These are phyloP conservation scores for Leccinum rimulosum DNA, from an alignment of 768 basidiomycete genomes.

Conservation along the genomic window DNA sequence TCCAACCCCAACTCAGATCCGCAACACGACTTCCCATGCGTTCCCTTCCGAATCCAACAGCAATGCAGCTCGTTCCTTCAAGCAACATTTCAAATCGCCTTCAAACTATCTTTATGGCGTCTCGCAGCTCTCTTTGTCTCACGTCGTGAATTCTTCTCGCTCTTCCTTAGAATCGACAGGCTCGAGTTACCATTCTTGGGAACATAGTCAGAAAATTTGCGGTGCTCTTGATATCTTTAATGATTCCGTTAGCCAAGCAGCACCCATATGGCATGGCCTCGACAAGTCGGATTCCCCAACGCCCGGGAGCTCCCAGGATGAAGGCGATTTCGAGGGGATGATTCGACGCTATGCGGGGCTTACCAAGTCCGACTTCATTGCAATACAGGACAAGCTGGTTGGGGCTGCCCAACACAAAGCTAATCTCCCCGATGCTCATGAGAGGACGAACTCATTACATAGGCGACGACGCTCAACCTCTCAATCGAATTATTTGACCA, in stretches of 20 bases:
- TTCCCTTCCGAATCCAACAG: slow-evolving; percentile 36
- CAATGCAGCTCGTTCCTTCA: slow-evolving; percentile 51
- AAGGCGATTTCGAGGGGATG: slow-evolving; percentile 62
- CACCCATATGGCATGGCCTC: slow-evolving; percentile 66
- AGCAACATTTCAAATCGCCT: slow-evolving; percentile 44
- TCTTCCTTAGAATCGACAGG: slow-evolving; percentile 79
- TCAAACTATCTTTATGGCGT: slow-evolving; percentile 52
- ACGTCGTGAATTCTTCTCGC: slow-evolving; percentile 70
- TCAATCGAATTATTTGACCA: slow-evolving; percentile 71
- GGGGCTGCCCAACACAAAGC: slow-evolving; percentile 57
- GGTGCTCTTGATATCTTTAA: slow-evolving; percentile 52
- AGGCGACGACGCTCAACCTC: slow-evolving; percentile 78
- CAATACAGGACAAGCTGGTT: slow-evolving; percentile 78
- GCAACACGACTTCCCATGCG: slow-evolving; percentile 49
- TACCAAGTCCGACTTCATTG: slow-evolving; percentile 63
- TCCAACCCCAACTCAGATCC: slow-evolving; percentile 66
- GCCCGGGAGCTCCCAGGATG: slow-evolving; percentile 50
- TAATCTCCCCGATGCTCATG: slow-evolving; percentile 52
- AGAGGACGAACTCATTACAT: slow-evolving; percentile 68
- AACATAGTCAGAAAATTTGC: slow-evolving; percentile 56
- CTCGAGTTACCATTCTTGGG: slow-evolving; percentile 85
- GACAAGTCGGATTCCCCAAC: slow-evolving; percentile 49
- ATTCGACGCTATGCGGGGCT: slow-evolving; percentile 66
- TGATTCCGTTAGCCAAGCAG: slow-evolving; percentile 44
- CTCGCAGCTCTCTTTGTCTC: slow-evolving; percentile 64